Conservation (phyloP, 805 yeast genomes). For the Candida ovalis region DNA sequence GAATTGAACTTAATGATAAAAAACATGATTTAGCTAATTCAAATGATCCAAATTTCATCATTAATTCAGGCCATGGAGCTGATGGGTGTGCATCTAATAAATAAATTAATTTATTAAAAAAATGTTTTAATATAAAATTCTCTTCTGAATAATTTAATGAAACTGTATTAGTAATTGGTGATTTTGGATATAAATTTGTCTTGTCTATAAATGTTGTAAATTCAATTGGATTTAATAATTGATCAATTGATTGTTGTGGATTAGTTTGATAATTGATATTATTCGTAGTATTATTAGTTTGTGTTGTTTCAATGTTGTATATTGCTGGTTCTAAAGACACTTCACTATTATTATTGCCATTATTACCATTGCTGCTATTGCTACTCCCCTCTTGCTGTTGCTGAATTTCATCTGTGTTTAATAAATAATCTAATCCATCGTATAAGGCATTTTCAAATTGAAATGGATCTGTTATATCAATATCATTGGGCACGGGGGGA, state of each 20-base stretch:
- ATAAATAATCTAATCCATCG: conserved; percentile 30
- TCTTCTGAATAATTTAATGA: conserved; percentile 40
- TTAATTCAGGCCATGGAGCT: conserved; percentile 59
- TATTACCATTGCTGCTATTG: not conserved
- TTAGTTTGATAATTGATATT: not conserved
- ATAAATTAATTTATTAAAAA: conserved; percentile 50
- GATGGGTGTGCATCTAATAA: conserved; percentile 57
- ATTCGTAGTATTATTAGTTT: conserved; percentile 5
- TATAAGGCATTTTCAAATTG: conserved; percentile 30
- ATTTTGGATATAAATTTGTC: conserved; percentile 5
- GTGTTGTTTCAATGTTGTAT: not conserved
- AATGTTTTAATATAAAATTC: conserved; percentile 51
- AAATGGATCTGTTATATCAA: conserved; percentile 22
- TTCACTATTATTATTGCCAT: conserved; percentile 12
- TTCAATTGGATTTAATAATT: not conserved
- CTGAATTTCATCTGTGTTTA: conserved; percentile 20
- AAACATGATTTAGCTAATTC: conserved; percentile 57
- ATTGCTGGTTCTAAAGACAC: conserved; percentile 2
- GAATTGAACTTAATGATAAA: conserved; percentile 52
- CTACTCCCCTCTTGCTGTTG: conserved; percentile 15
- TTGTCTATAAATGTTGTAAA: conserved; percentile 1
- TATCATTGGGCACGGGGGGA: conserved; percentile 1
- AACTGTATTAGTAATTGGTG: not conserved
- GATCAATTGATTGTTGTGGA: not conserved
- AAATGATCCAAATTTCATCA: conserved; percentile 52